Evolutionary conservation across 1,284 basidiomycete genomes (phyloP).

Genomic region (Naganishia cerealis): DNA sequence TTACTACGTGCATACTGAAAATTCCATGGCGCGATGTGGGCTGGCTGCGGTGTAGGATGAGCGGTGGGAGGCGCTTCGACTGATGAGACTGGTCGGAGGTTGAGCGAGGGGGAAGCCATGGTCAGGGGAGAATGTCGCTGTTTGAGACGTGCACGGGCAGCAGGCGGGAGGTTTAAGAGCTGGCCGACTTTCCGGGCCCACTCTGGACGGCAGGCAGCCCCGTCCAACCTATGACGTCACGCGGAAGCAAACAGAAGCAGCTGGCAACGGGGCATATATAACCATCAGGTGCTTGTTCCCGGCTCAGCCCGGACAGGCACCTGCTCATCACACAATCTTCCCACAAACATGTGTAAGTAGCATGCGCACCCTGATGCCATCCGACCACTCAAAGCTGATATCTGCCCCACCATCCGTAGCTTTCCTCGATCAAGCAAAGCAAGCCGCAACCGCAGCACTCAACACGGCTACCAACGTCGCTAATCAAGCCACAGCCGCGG

Average conservation of each 20-base stretch:
- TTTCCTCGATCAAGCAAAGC: conserved; percentile 47
- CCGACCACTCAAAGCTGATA: not conserved
- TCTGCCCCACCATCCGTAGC: not conserved
- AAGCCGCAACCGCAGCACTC: conserved; percentile 37
- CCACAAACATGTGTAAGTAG: not conserved
- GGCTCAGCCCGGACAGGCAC: not conserved
- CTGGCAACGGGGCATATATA: not conserved
- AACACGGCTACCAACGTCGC: conserved; percentile 3
- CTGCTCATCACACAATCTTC: not conserved
- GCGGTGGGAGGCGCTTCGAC: not conserved
- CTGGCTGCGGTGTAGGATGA: not conserved
- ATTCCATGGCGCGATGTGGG: not conserved
- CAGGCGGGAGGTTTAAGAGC: not conserved
- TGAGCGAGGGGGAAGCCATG: conserved; percentile 3
- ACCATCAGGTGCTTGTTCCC: not conserved
- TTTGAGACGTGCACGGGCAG: not conserved
- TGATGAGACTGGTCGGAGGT: conserved; percentile 8
- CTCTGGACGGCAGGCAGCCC: too few relatives aligned
- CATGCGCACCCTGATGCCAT: not conserved
- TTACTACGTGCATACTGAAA: conserved; percentile 39
- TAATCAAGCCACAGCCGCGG: conserved; percentile 26
- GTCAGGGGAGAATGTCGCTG: not conserved
- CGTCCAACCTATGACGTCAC: too few relatives aligned
- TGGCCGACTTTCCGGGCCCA: not conserved
- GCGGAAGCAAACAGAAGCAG: not conserved